Evolutionary conservation across 192 early-diverging fungal species (phyloP).

Genomic region (Phlyctochytrium arcticum): DNA sequence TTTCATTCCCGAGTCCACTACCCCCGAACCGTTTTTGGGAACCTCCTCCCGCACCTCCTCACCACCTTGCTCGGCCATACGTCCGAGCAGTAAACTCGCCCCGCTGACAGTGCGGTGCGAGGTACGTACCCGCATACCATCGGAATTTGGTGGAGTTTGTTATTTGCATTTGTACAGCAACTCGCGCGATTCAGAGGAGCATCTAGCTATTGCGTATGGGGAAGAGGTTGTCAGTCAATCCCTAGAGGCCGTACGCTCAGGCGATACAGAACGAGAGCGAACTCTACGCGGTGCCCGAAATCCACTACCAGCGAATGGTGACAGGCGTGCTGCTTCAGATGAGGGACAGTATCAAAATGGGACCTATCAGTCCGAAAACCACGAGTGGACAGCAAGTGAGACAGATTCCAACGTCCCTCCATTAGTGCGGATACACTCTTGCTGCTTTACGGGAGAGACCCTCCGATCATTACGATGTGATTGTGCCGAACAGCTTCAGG

Average conservation of each 20-base stretch:
- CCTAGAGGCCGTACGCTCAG: constrained; percentile 58
- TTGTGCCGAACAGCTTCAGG: constrained; percentile 89
- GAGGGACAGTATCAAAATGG: neutral
- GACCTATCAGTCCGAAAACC: neutral
- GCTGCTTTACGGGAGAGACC: constrained; percentile 96
- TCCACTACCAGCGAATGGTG: neutral
- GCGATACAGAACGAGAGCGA: constrained; percentile 78
- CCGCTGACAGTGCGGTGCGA: constrained; percentile 25
- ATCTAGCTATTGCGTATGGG: constrained; percentile 92
- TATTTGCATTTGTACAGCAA: constrained; percentile 80
- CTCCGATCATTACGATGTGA: constrained; percentile 88
- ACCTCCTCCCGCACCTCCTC: neutral
- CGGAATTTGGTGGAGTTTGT: constrained; percentile 30
- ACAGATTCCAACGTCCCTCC: constrained; percentile 37
- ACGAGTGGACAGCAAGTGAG: constrained; percentile 15
- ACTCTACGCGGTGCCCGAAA: constrained; percentile 72
- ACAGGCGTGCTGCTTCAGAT: constrained; percentile 35
- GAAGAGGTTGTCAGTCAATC: constrained; percentile 66
- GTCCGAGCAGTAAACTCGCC: neutral
- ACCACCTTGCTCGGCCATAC: neutral
- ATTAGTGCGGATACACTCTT: constrained; percentile 90
- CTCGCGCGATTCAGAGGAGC: constrained; percentile 81
- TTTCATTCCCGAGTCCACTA: constrained; percentile 1
- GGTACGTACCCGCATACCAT: constrained; percentile 37
- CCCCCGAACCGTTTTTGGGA: neutral